Percentiles rank a stretch among this genome's conserved stretches.
Evolutionary conservation across 1,284 basidiomycete species (phyloP).

Genomic region (Cryptococcus sp.): DNA sequence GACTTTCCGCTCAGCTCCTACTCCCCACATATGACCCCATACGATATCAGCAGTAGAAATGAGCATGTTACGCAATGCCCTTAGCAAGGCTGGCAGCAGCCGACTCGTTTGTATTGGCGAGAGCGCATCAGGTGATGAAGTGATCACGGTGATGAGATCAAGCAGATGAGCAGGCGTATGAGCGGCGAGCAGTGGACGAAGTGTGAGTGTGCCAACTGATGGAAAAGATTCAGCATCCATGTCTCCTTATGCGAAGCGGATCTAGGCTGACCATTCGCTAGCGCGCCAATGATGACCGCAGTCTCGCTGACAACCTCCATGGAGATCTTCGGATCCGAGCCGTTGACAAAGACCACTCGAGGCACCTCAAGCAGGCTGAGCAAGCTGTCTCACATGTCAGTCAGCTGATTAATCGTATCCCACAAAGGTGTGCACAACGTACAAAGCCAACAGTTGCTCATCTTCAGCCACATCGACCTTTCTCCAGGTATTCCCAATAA

Average conservation of each 20-base stretch:
- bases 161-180: slow-evolving; percentile 32
- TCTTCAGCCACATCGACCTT: slow-evolving; percentile 50
- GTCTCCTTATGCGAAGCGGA: not conserved
- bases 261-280: slow-evolving; percentile 45
- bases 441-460: slow-evolving; percentile 37
- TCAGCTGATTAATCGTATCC: not conserved
- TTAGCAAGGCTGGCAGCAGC: slow-evolving; percentile 33
- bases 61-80: slow-evolving; percentile 46
- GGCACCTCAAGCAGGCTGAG: slow-evolving; percentile 21
- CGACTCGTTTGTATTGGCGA: not conserved
- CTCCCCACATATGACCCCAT: slow-evolving; percentile 51
- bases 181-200: slow-evolving; percentile 35
- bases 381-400: slow-evolving; percentile 10
- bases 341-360: not conserved
- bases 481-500: slow-evolving; percentile 52
- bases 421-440: slow-evolving; percentile 5
- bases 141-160: slow-evolving; percentile 23
- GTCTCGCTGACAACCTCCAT: slow-evolving; percentile 44
- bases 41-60: slow-evolving; percentile 45
- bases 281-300: slow-evolving; percentile 50
- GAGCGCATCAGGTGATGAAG: not conserved
- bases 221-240: not conserved
- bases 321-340: slow-evolving; percentile 1
- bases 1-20: slow-evolving; percentile 43
- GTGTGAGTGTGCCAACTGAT: slow-evolving; percentile 42